Conservation (phyloP, 225 moss, liverwort and hornwort species). For the Straminergon stramineum region DNA sequence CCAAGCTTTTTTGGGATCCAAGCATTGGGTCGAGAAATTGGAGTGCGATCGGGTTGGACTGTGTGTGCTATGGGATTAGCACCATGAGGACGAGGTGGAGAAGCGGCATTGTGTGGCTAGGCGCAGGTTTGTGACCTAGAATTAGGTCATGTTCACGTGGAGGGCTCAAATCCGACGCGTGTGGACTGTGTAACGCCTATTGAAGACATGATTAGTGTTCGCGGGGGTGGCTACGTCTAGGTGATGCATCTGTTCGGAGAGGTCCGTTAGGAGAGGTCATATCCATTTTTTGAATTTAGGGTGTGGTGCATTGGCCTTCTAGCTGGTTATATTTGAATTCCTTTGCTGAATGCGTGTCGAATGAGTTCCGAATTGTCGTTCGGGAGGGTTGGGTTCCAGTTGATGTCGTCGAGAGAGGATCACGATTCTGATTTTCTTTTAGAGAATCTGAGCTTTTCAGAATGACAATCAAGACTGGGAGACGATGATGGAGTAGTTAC, state of each 20-base stretch:
- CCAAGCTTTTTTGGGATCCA: background rate
- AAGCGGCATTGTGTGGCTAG: background rate
- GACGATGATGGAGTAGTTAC: background rate
- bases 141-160: background rate
- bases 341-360: background rate
- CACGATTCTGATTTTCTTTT: too few relatives aligned
- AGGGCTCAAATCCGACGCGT: background rate
- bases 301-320: background rate
- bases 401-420: background rate
- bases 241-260: background rate
- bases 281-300: background rate
- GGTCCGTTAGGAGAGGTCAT: background rate
- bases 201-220: background rate
- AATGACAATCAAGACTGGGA: background rate
- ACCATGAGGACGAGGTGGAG: background rate
- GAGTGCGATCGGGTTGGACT: background rate
- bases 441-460: background rate
- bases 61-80: background rate
- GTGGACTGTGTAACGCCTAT: background rate
- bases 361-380: background rate
- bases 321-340: background rate
- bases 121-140: background rate
- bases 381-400: background rate
- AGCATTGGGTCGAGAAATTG: background rate
- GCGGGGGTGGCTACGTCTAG: background rate